These are phyloP conservation scores for Crucibulum laeve DNA, from an alignment of 768 basidiomycete genomes.

Conservation along the genomic window DNA sequence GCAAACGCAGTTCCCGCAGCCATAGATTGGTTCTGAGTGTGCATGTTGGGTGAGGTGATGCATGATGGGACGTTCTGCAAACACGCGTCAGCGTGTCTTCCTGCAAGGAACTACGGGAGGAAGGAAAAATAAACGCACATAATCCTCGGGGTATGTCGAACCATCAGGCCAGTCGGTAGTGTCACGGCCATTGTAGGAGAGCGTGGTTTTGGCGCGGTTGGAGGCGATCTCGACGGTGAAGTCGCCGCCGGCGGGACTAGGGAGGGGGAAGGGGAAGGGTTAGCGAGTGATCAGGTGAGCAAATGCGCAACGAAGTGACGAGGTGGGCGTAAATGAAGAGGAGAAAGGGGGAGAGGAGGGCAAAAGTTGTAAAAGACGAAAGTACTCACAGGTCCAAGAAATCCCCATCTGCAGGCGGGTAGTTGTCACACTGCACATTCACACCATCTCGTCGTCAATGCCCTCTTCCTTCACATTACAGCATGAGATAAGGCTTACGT, in stretches of 20 bases:
- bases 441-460: too few species aligned
- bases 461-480: too few species aligned
- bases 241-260: constrained; percentile 42
- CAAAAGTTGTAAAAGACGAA: too few species aligned
- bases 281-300: too few species aligned
- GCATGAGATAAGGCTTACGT: constrained; percentile 16
- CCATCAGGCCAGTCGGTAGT: constrained; percentile 45
- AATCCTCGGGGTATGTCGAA: constrained; percentile 35
- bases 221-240: constrained; percentile 46
- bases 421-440: too few species aligned
- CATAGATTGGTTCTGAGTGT: constrained; percentile 45
- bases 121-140: constrained; percentile 24
- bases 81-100: constrained; percentile 1
- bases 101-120: background rate
- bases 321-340: too few species aligned
- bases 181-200: constrained; percentile 35
- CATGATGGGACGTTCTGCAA: constrained; percentile 33
- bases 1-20: constrained; percentile 55
- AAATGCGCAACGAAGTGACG: too few species aligned
- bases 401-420: too few species aligned
- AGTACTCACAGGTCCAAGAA: too few species aligned
- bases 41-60: constrained; percentile 47
- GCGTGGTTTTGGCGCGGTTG: constrained; percentile 42
- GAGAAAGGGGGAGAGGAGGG: too few species aligned
- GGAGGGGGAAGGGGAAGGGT: too few species aligned